These are phyloP conservation scores for Clonostachys chloroleuca DNA, from an alignment of 2,329 filamentous ascomycete species.

Conservation along the genomic window DNA sequence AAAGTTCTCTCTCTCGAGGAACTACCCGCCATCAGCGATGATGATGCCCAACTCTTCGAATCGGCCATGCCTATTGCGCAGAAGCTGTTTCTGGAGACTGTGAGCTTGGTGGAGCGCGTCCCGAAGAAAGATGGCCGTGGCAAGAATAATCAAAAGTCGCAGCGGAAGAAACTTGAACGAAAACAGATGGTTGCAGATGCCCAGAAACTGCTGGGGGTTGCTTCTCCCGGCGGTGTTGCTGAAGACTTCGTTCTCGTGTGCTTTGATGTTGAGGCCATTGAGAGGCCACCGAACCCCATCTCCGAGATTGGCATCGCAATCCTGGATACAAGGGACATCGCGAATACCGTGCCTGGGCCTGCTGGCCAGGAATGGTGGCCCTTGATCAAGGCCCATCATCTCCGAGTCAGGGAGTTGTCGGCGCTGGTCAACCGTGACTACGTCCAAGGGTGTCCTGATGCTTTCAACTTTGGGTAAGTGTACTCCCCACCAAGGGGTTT, in stretches of 20 bases:
- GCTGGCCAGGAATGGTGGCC: conserved; percentile 63
- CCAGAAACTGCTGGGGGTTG: conserved; percentile 68
- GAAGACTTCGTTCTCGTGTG: conserved; percentile 58
- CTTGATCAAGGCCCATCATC: conserved; percentile 66
- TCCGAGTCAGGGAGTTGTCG: conserved; percentile 68
- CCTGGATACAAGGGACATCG: conserved; percentile 63
- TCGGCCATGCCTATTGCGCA: conserved; percentile 11
- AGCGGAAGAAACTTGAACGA: conserved; percentile 41
- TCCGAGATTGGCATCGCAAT: conserved; percentile 85
- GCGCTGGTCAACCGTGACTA: conserved; percentile 63
- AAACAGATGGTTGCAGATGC: conserved; percentile 57
- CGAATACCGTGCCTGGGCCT: conserved; percentile 51
- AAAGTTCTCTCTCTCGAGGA: conserved; percentile 21
- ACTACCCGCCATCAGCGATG: conserved; percentile 26
- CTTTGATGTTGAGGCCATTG: conserved; percentile 81
- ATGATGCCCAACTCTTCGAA: conserved; percentile 23
- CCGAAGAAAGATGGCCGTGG: neutral
- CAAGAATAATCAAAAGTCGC: conserved; percentile 26
- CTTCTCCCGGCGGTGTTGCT: neutral
- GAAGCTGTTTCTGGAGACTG: conserved; percentile 1
- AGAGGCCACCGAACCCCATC: conserved; percentile 59
- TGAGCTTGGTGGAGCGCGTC: neutral
- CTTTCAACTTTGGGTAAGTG: conserved; percentile 70
- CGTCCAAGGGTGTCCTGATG: conserved; percentile 67
- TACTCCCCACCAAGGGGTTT: neutral